Evolutionary conservation across 306 rosid genomes (phyloP).

Genomic region (Nissolia schottii): DNA sequence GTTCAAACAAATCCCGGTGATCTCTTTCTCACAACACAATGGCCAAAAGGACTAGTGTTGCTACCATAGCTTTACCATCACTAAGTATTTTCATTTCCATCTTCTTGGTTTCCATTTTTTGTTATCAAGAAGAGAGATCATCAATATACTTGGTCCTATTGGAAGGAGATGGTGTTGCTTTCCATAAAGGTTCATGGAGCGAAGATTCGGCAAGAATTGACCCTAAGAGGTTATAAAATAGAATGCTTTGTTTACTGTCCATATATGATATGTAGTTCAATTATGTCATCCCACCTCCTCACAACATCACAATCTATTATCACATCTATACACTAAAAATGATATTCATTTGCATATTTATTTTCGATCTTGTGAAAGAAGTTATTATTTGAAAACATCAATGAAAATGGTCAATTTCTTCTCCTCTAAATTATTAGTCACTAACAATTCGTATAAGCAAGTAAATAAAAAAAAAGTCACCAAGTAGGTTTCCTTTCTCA

Average conservation of each 20-base stretch:
- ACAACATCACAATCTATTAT: background rate
- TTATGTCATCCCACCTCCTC: background rate
- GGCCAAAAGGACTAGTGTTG: slow-evolving; percentile 13
- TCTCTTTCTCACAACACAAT: slow-evolving; percentile 7
- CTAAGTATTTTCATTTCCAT: slow-evolving; percentile 9
- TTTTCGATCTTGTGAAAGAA: background rate
- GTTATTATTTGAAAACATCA: background rate
- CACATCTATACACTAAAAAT: background rate
- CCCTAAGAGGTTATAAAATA: slow-evolving; percentile 28
- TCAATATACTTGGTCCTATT: slow-evolving; percentile 60
- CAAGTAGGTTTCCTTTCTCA: background rate
- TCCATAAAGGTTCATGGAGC: slow-evolving; percentile 25
- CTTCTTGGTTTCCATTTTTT: slow-evolving; percentile 15
- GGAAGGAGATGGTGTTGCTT: slow-evolving; percentile 53
- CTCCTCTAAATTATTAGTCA: background rate
- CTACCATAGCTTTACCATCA: background rate
- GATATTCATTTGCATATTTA: background rate
- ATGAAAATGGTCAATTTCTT: background rate
- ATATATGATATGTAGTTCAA: background rate
- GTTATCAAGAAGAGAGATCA: slow-evolving; percentile 50
- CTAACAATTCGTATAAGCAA: too few species aligned
- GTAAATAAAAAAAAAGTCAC: background rate
- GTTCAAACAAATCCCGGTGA: background rate
- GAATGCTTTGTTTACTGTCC: background rate
- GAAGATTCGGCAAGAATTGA: slow-evolving; percentile 18